Evolutionary conservation across 2,329 filamentous ascomycete genomes (phyloP).

Genomic region (Aspergillus udagawae): DNA sequence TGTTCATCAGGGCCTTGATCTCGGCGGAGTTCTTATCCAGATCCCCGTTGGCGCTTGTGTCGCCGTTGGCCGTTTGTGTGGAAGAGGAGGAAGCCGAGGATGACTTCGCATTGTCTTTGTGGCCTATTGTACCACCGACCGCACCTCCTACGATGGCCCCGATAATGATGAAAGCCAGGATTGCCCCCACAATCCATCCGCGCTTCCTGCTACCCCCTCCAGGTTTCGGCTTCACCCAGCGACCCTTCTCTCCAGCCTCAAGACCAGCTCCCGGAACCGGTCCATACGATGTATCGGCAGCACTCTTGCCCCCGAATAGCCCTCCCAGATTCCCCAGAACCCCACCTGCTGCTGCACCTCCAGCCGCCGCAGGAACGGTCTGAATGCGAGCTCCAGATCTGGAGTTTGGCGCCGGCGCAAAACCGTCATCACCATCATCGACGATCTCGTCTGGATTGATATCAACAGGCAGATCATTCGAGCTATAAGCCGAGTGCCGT

Average conservation of each 20-base stretch:
- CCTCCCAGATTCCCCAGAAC: slow-evolving; percentile 42
- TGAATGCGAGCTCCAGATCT: slow-evolving; percentile 6
- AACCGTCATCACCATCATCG: slow-evolving; percentile 84
- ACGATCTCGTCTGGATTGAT: slow-evolving; percentile 76
- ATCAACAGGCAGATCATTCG: slow-evolving; percentile 46
- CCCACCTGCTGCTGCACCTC: slow-evolving; percentile 41
- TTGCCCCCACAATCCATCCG: slow-evolving; percentile 64
- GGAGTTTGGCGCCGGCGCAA: slow-evolving; percentile 48
- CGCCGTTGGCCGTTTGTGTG: slow-evolving; percentile 55
- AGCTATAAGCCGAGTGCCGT: slow-evolving; percentile 52
- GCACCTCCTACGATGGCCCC: slow-evolving; percentile 71
- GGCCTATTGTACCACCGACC: slow-evolving; percentile 67
- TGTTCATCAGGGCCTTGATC: slow-evolving; percentile 78
- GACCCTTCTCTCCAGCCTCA: slow-evolving; percentile 56
- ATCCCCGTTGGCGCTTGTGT: slow-evolving; percentile 62
- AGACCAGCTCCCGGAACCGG: slow-evolving; percentile 44
- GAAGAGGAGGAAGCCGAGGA: slow-evolving; percentile 22
- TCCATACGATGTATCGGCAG: slow-evolving; percentile 51
- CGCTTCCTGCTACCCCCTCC: slow-evolving; percentile 61
- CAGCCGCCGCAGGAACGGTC: slow-evolving; percentile 43
- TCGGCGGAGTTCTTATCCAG: slow-evolving; percentile 70
- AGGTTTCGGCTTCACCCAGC: slow-evolving; percentile 57
- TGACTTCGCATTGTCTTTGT: slow-evolving; percentile 42
- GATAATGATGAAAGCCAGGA: slow-evolving; percentile 62
- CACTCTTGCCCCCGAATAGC: slow-evolving; percentile 39